A percentile compares a stretch with the other conserved stretches of the same genome.
Evolutionary conservation across 257 asterid species (phyloP).

Genomic region (Mitragyna speciosa): DNA sequence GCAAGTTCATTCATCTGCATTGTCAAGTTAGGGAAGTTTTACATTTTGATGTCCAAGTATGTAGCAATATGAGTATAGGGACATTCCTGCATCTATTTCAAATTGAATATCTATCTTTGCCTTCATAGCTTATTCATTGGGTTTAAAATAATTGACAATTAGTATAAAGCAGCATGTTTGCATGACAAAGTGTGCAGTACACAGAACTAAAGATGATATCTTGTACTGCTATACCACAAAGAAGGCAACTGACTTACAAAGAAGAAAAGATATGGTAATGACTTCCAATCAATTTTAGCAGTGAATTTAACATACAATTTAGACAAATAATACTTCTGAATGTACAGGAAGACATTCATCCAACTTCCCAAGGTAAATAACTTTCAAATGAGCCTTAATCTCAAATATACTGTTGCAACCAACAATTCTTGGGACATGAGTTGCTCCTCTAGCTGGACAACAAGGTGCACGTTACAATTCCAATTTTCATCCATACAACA

Average conservation of each 20-base stretch:
- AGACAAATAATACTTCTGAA: background rate
- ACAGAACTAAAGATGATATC: background rate
- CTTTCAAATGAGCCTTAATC: background rate
- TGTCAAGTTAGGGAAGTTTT: background rate
- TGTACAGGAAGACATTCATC: background rate
- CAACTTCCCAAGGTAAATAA: background rate
- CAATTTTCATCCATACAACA: too few species aligned
- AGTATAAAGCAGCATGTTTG: background rate
- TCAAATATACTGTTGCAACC: background rate
- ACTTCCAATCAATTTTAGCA: background rate
- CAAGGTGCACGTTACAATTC: background rate
- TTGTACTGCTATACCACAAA: background rate
- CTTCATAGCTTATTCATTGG: background rate
- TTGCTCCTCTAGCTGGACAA: background rate
- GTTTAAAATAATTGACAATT: background rate
- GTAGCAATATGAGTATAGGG: background rate
- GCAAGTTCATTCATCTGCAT: slow-evolving; percentile 95
- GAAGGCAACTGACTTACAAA: background rate
- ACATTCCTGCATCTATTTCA: background rate
- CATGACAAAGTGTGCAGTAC: background rate
- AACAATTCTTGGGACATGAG: background rate
- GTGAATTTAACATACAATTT: background rate
- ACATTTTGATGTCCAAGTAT: background rate
- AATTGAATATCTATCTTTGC: background rate
- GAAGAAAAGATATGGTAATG: background rate